Conservation (phyloP, 2,329 filamentous ascomycete species). For the Hortaea sp. region DNA sequence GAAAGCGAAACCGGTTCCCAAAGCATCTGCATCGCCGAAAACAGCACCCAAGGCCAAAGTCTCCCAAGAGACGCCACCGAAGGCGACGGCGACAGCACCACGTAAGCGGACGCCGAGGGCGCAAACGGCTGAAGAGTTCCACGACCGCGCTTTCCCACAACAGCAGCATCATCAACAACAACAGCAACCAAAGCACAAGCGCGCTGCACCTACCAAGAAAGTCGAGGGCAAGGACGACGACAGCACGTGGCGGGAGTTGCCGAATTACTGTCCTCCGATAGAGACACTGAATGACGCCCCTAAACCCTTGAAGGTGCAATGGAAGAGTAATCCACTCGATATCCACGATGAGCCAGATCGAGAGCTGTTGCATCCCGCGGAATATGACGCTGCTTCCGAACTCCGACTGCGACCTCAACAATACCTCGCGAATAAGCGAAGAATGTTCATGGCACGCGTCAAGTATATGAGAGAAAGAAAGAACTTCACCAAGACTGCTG, state of each 20-base stretch:
- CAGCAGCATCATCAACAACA: not conserved
- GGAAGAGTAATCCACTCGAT: constrained; percentile 54
- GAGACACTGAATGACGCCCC: constrained; percentile 10
- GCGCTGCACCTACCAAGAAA: constrained; percentile 18
- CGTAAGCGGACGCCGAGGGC: constrained; percentile 5
- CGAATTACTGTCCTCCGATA: constrained; percentile 18
- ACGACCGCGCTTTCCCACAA: constrained; percentile 3
- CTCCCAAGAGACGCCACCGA: not conserved
- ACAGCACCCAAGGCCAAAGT: constrained; percentile 2
- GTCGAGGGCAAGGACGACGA: constrained; percentile 13
- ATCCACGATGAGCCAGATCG: constrained; percentile 62
- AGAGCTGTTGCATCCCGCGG: constrained; percentile 64
- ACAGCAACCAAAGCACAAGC: constrained; percentile 12
- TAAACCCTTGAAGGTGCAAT: constrained; percentile 9
- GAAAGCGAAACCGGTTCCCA: constrained; percentile 3
- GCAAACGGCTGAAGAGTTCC: not conserved
- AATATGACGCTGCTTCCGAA: constrained; percentile 64
- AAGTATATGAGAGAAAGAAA: constrained; percentile 58
- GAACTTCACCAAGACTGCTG: constrained; percentile 89
- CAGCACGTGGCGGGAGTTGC: constrained; percentile 16
- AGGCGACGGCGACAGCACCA: constrained; percentile 1
- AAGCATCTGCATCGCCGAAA: constrained; percentile 1
- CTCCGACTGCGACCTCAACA: constrained; percentile 77
- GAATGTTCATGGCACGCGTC: constrained; percentile 72
- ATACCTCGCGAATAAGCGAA: constrained; percentile 85